Evolutionary conservation across 371 early-diverging fungal genomes (phyloP), one percentile per base, ranked within the genome.

Genomic region (Mortierella sp.): DNA sequence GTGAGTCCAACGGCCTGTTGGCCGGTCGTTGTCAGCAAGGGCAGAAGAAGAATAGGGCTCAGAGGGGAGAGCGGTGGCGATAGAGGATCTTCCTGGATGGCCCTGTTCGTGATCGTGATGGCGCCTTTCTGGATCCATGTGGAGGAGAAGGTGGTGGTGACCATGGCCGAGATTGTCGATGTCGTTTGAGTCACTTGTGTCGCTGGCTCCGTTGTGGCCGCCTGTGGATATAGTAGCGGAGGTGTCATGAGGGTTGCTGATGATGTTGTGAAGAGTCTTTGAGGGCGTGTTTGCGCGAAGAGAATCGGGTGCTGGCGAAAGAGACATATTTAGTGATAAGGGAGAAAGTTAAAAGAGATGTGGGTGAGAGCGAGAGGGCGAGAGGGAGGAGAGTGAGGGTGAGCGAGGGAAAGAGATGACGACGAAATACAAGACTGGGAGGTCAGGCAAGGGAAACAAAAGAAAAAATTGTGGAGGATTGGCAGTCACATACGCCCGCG

Each of bases 21-120:
- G 10, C 31, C 16, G 61, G 21, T 37, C 64, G 2, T 14, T 19
- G 14, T 64, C 64, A 31, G 64, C 19, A 31, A 64, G 40, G 40
- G 37, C 19, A 16, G 64, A 64, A 64, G 37, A 37, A 16, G 34
- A 64, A 64, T 64, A 34, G 6, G 40, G 64, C 31, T 21, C 64
- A 21, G 64, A 64, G 21, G 64, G 9, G 37, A 37, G 64, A 37
- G 24, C 40, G 24, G 37, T 64, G 64, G 64, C 64, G 64, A 37
- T 9, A 21, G 64, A 34, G 5, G 64, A 16, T 64, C 40, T 16
- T 64, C 64, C 64, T 21, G 24, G 64, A 9, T 37, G 40, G 1
- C 64, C 37, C 37, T 64, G 64, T 40, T 64, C 64, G 21, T 64
- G 64, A 24, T 64, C 64, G 21, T 64, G 64, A 21, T 64, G 34